A percentile compares a stretch with the other conserved stretches of the same genome.
These are phyloP conservation scores for Zymoseptoria crescenta DNA, from an alignment of 2,329 filamentous ascomycete species.

Conservation along the genomic window DNA sequence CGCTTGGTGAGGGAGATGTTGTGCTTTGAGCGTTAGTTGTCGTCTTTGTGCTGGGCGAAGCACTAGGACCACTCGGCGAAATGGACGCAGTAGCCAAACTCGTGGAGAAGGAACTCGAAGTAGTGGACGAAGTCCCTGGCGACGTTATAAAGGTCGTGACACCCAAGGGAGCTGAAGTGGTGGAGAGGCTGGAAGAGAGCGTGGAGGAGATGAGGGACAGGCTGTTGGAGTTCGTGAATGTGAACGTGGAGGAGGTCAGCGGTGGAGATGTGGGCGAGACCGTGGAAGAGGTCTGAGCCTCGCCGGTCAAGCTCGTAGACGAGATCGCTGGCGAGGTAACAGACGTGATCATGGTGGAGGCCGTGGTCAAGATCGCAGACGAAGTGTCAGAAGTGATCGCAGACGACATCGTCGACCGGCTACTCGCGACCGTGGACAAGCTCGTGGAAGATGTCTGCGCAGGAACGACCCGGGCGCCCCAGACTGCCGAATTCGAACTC, in stretches of 20 bases:
- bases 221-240: background rate
- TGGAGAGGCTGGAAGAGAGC: too few species aligned
- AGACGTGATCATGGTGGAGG: slow-evolving; percentile 38
- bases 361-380: slow-evolving; percentile 62
- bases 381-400: too few species aligned
- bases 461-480: slow-evolving; percentile 24
- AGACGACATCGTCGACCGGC: background rate
- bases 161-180: too few species aligned
- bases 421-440: slow-evolving; percentile 4
- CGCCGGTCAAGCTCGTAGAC: background rate
- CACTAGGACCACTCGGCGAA: background rate
- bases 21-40: background rate
- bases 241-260: background rate
- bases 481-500: slow-evolving; percentile 5
- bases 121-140: too few species aligned
- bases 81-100: too few species aligned
- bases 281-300: background rate
- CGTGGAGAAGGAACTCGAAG: too few species aligned
- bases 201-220: background rate
- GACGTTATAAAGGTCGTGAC: too few species aligned
- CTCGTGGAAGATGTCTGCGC: background rate
- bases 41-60: background rate
- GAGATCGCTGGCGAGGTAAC: background rate
- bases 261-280: too few species aligned
- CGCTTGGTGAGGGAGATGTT: too few species aligned